Base-by-base conservation (phyloP, 2,329 filamentous ascomycete genomes). In the Acarospora socialis region DNA sequence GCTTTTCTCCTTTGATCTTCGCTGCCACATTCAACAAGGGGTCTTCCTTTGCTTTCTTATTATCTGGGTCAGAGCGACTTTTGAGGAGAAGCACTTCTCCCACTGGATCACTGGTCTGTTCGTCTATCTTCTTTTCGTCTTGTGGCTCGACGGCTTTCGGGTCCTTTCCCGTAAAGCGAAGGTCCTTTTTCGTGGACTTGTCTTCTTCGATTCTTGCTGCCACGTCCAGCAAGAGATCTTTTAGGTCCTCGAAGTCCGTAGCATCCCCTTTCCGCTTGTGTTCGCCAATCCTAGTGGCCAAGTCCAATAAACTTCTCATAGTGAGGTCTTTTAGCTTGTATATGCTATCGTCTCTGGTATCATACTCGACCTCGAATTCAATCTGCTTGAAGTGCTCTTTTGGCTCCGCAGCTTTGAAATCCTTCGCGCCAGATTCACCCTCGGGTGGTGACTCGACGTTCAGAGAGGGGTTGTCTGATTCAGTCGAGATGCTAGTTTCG, bases 291-390 rank as follows among this genome's bases (percentile, higher is more conserved):
- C 77, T 67, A 40, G 77, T 71, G 7, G 90, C 90, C 28, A 95
- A 65, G 38, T 80, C 68, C 26, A 95, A 60, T 50, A 80, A 80
- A 50, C 74, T 92, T 40, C 71, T 67, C 32, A 94, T 80, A 0
- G 87, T 95, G 52, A 98, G 59, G 54, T 95, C 87, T 25, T 70
- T 64, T 45, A 94, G 56, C 38, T 71, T 68, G 51, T 86, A 94
- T 1, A 77, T 54, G 36, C 72, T 57, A 51, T 95, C 84, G 14
- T 75, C 68, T 34, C 72, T 77, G 0, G 86, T 95, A 51, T 76
- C 75, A 52, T 98, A 98, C 53, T 93, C 83, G 29, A 92, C 63
- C 49, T 92, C 68, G 48, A 73, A 95, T 10, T 63, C 51, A 52
- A 94, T 83, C 20, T 70, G 57, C 25, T 62, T 69, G 3, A 77